Evolutionary conservation across 2,329 filamentous ascomycete species (phyloP), one percentile per base, ranked within the genome.

Genomic region (Malbranchea cinnamomea): DNA sequence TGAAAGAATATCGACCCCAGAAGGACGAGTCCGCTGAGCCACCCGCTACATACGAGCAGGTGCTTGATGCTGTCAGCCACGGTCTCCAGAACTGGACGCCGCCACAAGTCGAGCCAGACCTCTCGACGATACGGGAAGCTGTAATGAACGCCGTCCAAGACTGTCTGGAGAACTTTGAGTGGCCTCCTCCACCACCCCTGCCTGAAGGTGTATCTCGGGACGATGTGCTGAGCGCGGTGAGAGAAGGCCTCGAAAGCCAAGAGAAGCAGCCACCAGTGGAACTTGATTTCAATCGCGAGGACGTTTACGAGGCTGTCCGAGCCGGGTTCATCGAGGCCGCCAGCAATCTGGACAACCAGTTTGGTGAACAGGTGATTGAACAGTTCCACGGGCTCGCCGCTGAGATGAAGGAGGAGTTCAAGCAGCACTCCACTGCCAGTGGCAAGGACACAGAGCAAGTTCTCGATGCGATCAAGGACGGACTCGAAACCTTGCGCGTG

Each of bases 381-480:
- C 67, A 68, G 24, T 61, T 77, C 27, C 65, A 73, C 32, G 61
- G 65, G 17, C 54, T 76, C 20, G 55, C 76, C 14, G 62, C 72
- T 21, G 65, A 64, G 23, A 73, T 77, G 61, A 71, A 69, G 34
- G 58, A 59, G 4, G 71, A 76, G 41, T 71, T 78, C 50, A 84
- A 85, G 50, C 71, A 87, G 43, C 87, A 83, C 41, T 76, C 82
- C 12, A 72, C 79, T 3, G 76, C 78, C 37, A 81, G 74, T 42
- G 81, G 78, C 23, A 69, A 74, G 34, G 82, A 89, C 48, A 87
- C 83, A 0, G 84, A 93, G 50, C 82, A 93, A 50, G 74, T 92
- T 8, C 63, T 94, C 4, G 81, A 89, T 50, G 80, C 83, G 1
- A 76, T 91, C 24, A 87, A 83, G 42, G 82, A 92, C 47, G 84